Conservation (phyloP, 1,284 basidiomycete species). For the Afroboletus lepidellus region DNA sequence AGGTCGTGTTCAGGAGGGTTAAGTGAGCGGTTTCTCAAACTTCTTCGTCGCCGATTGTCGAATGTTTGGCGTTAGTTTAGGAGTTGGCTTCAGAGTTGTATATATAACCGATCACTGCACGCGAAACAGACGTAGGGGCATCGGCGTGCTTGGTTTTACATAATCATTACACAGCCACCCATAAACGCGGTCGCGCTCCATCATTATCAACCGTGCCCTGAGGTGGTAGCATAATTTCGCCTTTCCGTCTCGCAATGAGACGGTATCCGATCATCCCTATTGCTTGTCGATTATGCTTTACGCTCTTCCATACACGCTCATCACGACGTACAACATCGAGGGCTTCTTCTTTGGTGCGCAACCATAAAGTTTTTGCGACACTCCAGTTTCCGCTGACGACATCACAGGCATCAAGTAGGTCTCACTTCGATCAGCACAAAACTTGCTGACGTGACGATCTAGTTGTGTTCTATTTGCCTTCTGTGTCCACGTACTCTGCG, state of each 20-base stretch:
- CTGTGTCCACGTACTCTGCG: slow-evolving; percentile 18
- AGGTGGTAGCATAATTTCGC: too few relatives aligned
- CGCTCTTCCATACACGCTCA: not conserved
- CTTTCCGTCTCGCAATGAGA: not conserved
- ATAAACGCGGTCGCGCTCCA: too few relatives aligned
- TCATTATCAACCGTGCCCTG: too few relatives aligned
- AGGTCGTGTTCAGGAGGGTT: too few relatives aligned
- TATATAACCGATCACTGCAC: too few relatives aligned
- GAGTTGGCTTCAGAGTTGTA: too few relatives aligned
- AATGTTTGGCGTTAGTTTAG: too few relatives aligned
- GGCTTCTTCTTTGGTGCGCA: slow-evolving; percentile 21
- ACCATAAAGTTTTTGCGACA: not conserved
- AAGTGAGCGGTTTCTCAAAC: too few relatives aligned
- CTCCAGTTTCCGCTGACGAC: not conserved
- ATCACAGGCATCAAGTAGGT: slow-evolving; percentile 24
- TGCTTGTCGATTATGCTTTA: slow-evolving; percentile 5
- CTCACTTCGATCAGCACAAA: not conserved
- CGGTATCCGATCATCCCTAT: not conserved
- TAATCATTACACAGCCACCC: too few relatives aligned
- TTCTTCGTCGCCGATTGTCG: too few relatives aligned
- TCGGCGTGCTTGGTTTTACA: too few relatives aligned
- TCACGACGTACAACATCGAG: slow-evolving; percentile 10
- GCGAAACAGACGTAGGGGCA: too few relatives aligned
- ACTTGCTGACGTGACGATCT: slow-evolving; percentile 2
- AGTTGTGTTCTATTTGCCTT: slow-evolving; percentile 23